These are phyloP conservation scores for Lactarius psammicola DNA, from an alignment of 768 basidiomycete species.

Conservation along the genomic window DNA sequence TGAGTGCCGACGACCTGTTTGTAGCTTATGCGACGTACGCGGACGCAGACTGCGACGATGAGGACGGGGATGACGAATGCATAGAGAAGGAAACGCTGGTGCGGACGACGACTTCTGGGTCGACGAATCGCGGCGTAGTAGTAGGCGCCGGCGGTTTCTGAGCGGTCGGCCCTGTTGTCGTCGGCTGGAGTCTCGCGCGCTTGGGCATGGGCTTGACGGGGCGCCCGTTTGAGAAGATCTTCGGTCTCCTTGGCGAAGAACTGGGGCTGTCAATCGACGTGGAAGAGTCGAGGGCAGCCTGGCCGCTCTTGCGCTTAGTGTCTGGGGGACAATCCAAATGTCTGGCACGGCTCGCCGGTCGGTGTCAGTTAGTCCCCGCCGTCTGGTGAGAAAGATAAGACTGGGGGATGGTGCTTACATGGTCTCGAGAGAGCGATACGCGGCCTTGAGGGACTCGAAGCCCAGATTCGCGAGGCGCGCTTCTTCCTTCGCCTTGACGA, in stretches of 20 bases:
- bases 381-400: background rate
- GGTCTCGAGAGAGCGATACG: background rate
- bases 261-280: background rate
- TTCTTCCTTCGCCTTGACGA: background rate
- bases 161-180: background rate
- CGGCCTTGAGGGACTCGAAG: background rate
- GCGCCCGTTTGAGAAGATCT: background rate
- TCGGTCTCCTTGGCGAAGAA: background rate
- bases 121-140: background rate
- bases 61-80: background rate
- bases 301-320: slow-evolving; percentile 10
- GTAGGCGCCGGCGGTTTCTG: background rate
- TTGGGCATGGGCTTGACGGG: slow-evolving; percentile 13
- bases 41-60: background rate
- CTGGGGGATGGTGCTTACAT: background rate
- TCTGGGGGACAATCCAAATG: background rate
- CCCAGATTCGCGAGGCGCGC: background rate
- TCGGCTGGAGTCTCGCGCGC: background rate
- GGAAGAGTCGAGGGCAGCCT: slow-evolving; percentile 19
- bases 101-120: background rate
- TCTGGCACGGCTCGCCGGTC: background rate
- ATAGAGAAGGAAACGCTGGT: background rate
- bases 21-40: background rate
- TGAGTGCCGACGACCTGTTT: background rate
- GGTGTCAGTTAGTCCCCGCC: too few relatives aligned